Evolutionary conservation across 192 early-diverging fungal genomes (phyloP).

Genomic region (Umbelopsis vinacea): DNA sequence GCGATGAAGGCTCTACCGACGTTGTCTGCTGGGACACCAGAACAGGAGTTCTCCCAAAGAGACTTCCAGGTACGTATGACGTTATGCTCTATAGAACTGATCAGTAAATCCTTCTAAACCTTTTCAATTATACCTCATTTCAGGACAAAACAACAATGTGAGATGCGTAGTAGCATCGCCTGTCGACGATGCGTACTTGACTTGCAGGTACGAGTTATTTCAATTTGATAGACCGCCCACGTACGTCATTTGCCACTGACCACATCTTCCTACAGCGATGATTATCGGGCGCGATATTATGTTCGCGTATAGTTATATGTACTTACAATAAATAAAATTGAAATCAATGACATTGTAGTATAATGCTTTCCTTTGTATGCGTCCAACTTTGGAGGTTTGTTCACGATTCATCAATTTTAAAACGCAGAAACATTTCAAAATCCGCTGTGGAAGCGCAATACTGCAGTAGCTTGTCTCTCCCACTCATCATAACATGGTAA

Average conservation of each 20-base stretch:
- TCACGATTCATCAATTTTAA: not conserved
- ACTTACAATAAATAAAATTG: not conserved
- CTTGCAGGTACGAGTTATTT: slow-evolving; percentile 49
- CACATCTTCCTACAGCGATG: slow-evolving; percentile 27
- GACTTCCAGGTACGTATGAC: slow-evolving; percentile 45
- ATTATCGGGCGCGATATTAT: slow-evolving; percentile 41
- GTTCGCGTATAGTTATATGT: slow-evolving; percentile 12
- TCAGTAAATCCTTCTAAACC: not conserved
- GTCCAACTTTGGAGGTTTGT: no score
- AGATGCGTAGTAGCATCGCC: slow-evolving; percentile 66
- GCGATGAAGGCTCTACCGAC: slow-evolving; percentile 66
- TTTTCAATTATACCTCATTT: not conserved
- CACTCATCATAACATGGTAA: slow-evolving; percentile 16
- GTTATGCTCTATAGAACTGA: not conserved
- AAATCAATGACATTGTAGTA: not conserved
- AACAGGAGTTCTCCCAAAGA: slow-evolving; percentile 61
- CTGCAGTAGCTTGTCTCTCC: not conserved
- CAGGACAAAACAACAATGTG: slow-evolving; percentile 58
- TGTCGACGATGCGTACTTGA: slow-evolving; percentile 61
- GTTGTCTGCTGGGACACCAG: slow-evolving; percentile 76
- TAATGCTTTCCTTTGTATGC: not conserved
- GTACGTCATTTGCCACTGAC: not conserved
- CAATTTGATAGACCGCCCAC: not conserved
- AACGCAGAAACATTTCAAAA: slow-evolving; percentile 12
- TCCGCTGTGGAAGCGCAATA: not conserved